These are phyloP conservation scores for Juncus effusus DNA, from an alignment of 176 grass and related monocot genomes.

Conservation along the genomic window DNA sequence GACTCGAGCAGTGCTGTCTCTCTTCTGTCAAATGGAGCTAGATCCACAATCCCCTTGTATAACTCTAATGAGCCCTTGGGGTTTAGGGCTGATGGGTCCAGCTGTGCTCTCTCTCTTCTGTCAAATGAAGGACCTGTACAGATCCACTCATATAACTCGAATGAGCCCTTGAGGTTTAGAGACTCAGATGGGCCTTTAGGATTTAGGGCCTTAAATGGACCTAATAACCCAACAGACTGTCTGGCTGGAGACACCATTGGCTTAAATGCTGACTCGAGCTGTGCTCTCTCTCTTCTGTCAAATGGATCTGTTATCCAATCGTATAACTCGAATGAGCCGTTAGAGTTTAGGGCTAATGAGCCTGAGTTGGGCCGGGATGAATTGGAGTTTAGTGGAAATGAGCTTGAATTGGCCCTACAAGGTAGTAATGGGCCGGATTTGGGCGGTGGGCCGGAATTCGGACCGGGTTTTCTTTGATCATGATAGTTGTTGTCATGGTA, in stretches of 20 bases:
- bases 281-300: conserved; percentile 66
- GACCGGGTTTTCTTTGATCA: conserved; percentile 2
- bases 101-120: conserved; percentile 32
- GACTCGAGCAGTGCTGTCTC: no score
- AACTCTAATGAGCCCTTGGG: no score
- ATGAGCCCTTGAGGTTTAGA: no score
- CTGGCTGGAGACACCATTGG: conserved; percentile 17
- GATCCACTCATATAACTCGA: no score
- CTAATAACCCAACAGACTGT: conserved; percentile 15
- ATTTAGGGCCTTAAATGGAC: conserved; percentile 3
- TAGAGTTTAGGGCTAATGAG: conserved; percentile 27
- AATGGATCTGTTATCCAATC: conserved; percentile 26
- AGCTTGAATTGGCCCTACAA: conserved; percentile 42
- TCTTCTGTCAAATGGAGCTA: no score
- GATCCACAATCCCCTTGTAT: no score
- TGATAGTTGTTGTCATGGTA: background rate
- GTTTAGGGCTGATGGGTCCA: conserved; percentile 4
- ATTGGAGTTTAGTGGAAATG: conserved; percentile 8
- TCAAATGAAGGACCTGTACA: no score
- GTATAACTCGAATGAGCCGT: conserved; percentile 15
- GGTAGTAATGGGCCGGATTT: conserved; percentile 28
- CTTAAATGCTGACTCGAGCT: conserved; percentile 21
- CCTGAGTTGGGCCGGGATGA: conserved; percentile 19
- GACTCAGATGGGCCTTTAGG: conserved; percentile 13
- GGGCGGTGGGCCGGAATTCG: background rate